These are phyloP conservation scores for Eucalyptus sp. DNA, from an alignment of 345 rosid genomes.

Conservation along the genomic window DNA sequence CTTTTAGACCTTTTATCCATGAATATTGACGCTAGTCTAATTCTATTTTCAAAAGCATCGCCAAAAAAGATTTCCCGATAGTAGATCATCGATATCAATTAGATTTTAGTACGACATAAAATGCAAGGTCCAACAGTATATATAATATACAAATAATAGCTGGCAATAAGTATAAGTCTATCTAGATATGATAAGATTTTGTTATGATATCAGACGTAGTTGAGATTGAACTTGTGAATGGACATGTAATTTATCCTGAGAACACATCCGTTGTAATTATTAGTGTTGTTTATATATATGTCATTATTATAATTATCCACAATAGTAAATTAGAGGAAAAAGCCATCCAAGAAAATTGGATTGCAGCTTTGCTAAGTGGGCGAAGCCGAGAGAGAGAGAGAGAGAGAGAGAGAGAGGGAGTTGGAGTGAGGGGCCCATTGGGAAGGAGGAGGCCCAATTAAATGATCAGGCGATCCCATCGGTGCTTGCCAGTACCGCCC, in stretches of 20 bases:
- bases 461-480: not conserved
- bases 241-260: not conserved
- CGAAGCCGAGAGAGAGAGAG: not conserved
- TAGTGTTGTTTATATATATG: not conserved
- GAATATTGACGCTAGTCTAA: rapidly evolving
- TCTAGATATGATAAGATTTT: not conserved
- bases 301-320: not conserved
- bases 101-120: rapidly evolving
- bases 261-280: not conserved
- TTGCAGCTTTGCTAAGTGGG: not conserved
- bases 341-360: not conserved
- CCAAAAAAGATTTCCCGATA: not conserved
- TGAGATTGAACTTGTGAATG: not conserved
- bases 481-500: not conserved
- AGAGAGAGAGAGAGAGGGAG: not conserved
- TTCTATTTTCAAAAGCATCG: not conserved
- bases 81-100: not conserved
- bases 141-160: not conserved
- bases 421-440: not conserved
- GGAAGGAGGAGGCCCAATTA: not conserved
- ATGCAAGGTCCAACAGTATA: rapidly evolving
- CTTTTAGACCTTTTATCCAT: not conserved
- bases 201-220: rapidly evolving
- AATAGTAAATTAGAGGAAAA: not conserved
- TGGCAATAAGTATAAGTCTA: no score